phyloP scores from a whole-genome alignment of 768 basidiomycete genomes.

The Glaciozyma martinii region DNA sequence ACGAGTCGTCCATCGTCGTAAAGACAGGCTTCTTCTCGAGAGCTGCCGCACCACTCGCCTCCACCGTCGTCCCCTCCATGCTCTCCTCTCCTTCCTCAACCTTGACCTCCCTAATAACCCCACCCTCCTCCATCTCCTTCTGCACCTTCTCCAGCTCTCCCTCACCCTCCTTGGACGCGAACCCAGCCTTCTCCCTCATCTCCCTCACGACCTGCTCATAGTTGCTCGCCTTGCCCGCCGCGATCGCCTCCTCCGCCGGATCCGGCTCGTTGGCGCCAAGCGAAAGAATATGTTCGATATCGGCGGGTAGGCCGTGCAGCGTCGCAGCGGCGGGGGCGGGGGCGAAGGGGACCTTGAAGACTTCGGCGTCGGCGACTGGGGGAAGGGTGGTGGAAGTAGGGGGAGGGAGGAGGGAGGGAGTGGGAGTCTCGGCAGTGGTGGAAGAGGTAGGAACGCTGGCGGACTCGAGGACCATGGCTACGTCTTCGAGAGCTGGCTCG shows the following conservation, averaged over 20 bases:
- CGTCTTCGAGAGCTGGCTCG: not conserved
- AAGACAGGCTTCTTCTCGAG: too few relatives aligned
- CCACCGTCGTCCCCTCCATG: not conserved
- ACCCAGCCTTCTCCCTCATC: slow-evolving; percentile 17
- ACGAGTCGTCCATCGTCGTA: not conserved
- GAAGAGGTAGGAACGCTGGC: too few relatives aligned
- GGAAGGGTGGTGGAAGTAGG: not conserved
- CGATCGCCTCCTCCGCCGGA: not conserved
- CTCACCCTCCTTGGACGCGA: not conserved
- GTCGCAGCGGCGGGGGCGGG: slow-evolving; percentile 14
- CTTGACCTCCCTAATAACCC: slow-evolving; percentile 1
- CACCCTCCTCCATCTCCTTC: slow-evolving; percentile 22
- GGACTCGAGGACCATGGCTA: not conserved
- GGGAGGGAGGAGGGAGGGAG: not conserved
- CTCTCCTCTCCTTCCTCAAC: not conserved
- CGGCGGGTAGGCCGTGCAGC: slow-evolving; percentile 21
- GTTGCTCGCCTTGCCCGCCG: not conserved
- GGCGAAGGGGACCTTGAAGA: slow-evolving; percentile 24
- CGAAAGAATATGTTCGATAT: slow-evolving; percentile 29
- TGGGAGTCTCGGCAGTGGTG: not conserved
- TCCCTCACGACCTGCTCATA: slow-evolving; percentile 22
- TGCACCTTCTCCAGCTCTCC: slow-evolving; percentile 10
- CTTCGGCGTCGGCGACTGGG: not conserved
- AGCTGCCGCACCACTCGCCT: not conserved
- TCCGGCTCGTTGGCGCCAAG: slow-evolving; percentile 25